A percentile compares a stretch with the other conserved stretches of the same genome.
phyloP scores from a whole-genome alignment of 306 rosid species.

The Gillenia trifoliata region DNA sequence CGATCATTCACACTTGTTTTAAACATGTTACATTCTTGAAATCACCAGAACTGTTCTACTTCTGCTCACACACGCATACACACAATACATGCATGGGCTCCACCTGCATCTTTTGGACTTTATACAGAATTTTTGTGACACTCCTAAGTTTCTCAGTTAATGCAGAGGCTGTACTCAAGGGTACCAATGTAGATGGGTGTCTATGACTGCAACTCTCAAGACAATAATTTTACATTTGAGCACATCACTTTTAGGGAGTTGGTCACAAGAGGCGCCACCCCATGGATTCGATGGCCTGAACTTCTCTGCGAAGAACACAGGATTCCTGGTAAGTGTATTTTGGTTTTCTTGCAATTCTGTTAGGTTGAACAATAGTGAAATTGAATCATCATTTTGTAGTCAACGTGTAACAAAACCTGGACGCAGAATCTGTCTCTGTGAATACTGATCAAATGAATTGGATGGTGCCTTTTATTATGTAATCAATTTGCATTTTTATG shows the following conservation, averaged over 20 bases:
- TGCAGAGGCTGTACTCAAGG: conserved; percentile 50
- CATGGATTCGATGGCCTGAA: conserved; percentile 46
- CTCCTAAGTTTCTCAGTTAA: conserved; percentile 31
- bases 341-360: neutral
- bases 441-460: neutral
- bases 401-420: neutral
- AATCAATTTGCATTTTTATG: conserved; percentile 6
- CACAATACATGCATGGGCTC: neutral
- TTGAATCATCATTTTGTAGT: neutral
- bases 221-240: conserved; percentile 48
- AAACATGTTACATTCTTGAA: neutral
- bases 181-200: conserved; percentile 51
- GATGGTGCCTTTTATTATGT: neutral
- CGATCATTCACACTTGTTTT: neutral
- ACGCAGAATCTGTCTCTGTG: neutral
- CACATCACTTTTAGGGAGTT: conserved; percentile 45
- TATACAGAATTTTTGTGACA: neutral
- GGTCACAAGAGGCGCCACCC: conserved; percentile 38
- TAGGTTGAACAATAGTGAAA: neutral
- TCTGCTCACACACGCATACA: neutral
- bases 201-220: conserved; percentile 47
- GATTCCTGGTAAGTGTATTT: conserved; percentile 33
- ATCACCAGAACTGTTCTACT: neutral
- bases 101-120: neutral
- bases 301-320: conserved; percentile 47